Conservation (phyloP, 495 filamentous ascomycete species). For the Pyrenopolyporus hunteri region DNA sequence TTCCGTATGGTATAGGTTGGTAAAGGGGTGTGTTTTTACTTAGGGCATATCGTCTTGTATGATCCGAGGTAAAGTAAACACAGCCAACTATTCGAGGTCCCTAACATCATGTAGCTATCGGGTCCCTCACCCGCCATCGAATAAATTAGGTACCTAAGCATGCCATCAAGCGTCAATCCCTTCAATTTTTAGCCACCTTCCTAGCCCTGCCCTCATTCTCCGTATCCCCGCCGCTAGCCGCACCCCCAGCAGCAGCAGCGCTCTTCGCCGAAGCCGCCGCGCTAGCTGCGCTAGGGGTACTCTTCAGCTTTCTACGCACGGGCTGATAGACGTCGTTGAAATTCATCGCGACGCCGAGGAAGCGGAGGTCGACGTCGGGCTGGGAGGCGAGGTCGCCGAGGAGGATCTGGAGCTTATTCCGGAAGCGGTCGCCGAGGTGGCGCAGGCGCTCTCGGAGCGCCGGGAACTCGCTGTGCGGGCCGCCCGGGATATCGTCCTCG, state of each 20-base stretch:
- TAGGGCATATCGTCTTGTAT: too few relatives aligned
- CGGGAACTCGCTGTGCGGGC: constrained; percentile 65
- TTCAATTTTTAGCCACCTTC: constrained; percentile 16
- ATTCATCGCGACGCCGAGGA: constrained; percentile 96
- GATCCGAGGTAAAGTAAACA: too few relatives aligned
- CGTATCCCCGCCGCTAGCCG: not conserved
- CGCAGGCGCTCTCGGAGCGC: constrained; percentile 73
- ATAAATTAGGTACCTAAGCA: too few relatives aligned
- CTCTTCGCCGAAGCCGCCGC: not conserved
- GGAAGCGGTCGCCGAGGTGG: constrained; percentile 75
- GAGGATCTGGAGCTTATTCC: constrained; percentile 73
- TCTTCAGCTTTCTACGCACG: constrained; percentile 61
- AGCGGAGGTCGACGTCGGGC: constrained; percentile 93
- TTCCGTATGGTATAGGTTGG: too few relatives aligned
- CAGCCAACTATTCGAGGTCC: too few relatives aligned
- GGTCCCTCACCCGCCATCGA: too few relatives aligned
- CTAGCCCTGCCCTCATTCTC: not conserved
- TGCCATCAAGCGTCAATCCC: too few relatives aligned
- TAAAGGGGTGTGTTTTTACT: too few relatives aligned
- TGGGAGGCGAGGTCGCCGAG: constrained; percentile 91
- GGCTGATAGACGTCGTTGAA: constrained; percentile 97
- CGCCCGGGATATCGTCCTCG: constrained; percentile 30
- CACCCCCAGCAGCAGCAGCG: not conserved
- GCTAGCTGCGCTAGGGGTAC: constrained; percentile 20
- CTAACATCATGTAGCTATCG: too few relatives aligned